These are phyloP conservation scores for Cladosporium cucumerinum DNA, from an alignment of 2,329 filamentous ascomycete genomes.

Conservation along the genomic window DNA sequence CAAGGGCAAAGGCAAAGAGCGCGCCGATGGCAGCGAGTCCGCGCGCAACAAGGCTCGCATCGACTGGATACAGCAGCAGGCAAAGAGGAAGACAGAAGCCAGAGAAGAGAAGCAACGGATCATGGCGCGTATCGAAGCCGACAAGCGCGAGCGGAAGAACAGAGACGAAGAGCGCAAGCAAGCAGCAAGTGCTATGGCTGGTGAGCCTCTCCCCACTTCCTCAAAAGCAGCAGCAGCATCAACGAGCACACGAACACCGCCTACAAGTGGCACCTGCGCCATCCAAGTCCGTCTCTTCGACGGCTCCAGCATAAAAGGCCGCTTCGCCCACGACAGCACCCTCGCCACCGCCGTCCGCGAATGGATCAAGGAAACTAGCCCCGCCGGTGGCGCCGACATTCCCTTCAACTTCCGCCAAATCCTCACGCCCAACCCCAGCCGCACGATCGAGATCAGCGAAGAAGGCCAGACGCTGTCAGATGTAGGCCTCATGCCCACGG, in stretches of 20 bases:
- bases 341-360: constrained; percentile 65
- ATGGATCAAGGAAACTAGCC: constrained; percentile 65
- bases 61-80: constrained; percentile 44
- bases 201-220: constrained; percentile 3
- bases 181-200: not conserved
- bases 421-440: constrained; percentile 72
- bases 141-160: constrained; percentile 65
- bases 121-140: constrained; percentile 70
- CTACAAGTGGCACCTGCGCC: constrained; percentile 26
- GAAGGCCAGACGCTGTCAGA: constrained; percentile 66
- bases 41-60: constrained; percentile 32
- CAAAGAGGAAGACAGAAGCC: constrained; percentile 61
- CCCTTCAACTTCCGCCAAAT: constrained; percentile 86
- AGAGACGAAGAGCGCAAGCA: constrained; percentile 47
- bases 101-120: constrained; percentile 68
- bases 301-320: constrained; percentile 71
- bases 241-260: constrained; percentile 17
- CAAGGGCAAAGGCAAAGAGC: constrained; percentile 22
- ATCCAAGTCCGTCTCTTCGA: constrained; percentile 82
- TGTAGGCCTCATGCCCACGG: constrained; percentile 71
- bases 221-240: constrained; percentile 13
- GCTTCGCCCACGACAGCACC: constrained; percentile 60
- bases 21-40: constrained; percentile 39
- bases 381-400: constrained; percentile 40
- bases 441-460: constrained; percentile 69